Base-by-base conservation (phyloP, 441 rosid species). In the Aquilaria agallochum region DNA sequence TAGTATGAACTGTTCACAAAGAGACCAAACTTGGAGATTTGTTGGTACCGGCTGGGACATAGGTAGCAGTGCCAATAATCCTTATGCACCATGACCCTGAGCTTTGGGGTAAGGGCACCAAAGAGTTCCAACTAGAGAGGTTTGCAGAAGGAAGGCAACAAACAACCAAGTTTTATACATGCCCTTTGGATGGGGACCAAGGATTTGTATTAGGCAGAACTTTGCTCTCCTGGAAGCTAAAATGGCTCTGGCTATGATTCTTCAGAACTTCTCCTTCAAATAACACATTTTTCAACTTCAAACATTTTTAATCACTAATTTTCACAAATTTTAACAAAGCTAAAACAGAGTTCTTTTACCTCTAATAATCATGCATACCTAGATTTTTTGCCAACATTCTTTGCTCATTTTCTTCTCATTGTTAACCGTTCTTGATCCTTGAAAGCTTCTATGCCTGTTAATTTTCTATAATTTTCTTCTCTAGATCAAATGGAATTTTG, bases 101-200 rank as follows among this genome's bases (percentile, higher is more conserved):
- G 27, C 62, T 70, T 0, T 81, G 83, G 81, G 81, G 79, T 0
- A 31, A 69, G 0, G 81, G 75, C 36, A 79, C 74, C 6, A 66
- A 27, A 0, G 77, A 80, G 50, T 80, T 78, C 65, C 75, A 68
- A 14, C 85, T 79, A 0, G 72, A 72, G 59, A 74, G 80, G 31
- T 80, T 80, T 47, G 62, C 69, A 2, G 74, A 76, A 0, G 80
- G 85, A 55, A 15, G 56, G 83, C 75, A n/a, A 60, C 70, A 27
- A 74, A 64, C 31, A 72, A 59, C 48, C 77, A 56, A 64, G 61
- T 64, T 47, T 66, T 70, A 0, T 81, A 44, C 51, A 45, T 81
- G 36, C 77, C 74, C 1, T 79, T 79, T 34, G 65, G 51, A 0
- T 58, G 74, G 74, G 80, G 83, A 30, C 83, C 78, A 9, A 63